Conservation (phyloP, 352 stramenopile species). For the Phytopythium mirpurense region DNA sequence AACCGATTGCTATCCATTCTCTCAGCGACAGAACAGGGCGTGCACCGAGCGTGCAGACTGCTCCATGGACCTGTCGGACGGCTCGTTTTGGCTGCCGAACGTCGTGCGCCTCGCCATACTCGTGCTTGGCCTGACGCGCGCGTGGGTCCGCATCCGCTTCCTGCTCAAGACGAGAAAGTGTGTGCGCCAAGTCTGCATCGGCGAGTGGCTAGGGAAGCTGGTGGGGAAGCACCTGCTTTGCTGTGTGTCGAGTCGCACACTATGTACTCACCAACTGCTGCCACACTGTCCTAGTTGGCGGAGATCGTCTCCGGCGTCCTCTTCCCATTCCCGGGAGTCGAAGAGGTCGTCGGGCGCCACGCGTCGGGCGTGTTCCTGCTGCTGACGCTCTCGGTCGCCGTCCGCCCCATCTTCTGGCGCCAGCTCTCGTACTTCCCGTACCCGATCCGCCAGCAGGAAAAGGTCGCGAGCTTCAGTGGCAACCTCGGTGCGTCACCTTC, state of each 20-base stretch:
- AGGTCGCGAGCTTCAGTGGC: conserved; percentile 51
- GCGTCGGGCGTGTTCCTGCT: conserved; percentile 29
- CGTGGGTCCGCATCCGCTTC: conserved; percentile 14
- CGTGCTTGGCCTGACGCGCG: conserved; percentile 10
- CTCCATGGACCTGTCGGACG: conserved; percentile 26
- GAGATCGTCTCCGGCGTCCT: conserved; percentile 28
- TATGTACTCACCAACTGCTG: conserved; percentile 4
- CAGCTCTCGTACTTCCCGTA: conserved; percentile 62
- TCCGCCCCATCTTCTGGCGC: conserved; percentile 45
- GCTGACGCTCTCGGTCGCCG: conserved; percentile 31
- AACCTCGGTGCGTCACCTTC: conserved; percentile 31
- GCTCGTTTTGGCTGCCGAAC: conserved; percentile 31
- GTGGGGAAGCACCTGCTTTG: conserved; percentile 7
- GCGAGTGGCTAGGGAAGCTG: background rate
- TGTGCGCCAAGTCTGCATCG: conserved; percentile 1
- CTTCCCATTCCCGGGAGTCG: conserved; percentile 52
- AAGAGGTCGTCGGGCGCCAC: conserved; percentile 19
- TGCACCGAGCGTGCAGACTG: conserved; percentile 24
- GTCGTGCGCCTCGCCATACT: conserved; percentile 20
- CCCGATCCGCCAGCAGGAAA: conserved; percentile 62
- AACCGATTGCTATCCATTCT: no score
- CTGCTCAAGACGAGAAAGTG: conserved; percentile 10
- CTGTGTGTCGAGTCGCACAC: no score
- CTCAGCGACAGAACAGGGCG: conserved; percentile 40
- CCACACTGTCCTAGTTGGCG: conserved; percentile 17